Base-by-base conservation (phyloP, 306 rosid genomes). In the Morella rubra region DNA sequence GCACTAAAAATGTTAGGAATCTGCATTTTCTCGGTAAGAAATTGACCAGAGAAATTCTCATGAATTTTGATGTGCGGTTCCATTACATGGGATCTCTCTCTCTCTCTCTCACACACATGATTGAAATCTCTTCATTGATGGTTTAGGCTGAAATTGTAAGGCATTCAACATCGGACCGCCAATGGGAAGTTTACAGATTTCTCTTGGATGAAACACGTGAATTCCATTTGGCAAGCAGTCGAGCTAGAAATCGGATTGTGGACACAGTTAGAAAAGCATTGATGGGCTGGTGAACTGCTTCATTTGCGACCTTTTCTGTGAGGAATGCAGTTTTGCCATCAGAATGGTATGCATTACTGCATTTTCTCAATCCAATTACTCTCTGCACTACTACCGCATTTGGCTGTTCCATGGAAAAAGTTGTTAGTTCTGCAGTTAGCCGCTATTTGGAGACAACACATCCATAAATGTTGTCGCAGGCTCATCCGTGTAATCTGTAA, bases 151-250 rank as follows among this genome's bases (percentile, higher is more conserved):
- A 93, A 86, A 84, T 93, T 68, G 86, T 84, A 22, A 86, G 98
- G 84, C 93, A 93, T 84, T 86, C 91, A 54, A 86, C 96, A 12
- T 78, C 79, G 74, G 88, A 79, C 70, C 92, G 90, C 55, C 94
- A 93, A 82, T 93, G 96, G 98, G 96, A 93, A 85, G 93, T 90
- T 1, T 93, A 93, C 89, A 81, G 94, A 80, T 87, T 93, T 84
- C 86, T 90, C 80, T 75, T 93, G 88, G 90, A 90, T 8, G 98
- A 93, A 72, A 84, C 82, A 67, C 54, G 80, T 2, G 96, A 86
- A 61, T 85, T 93, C 80, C 92, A 88, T 0, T 77, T 90, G 80
- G 87, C 71, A 37, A 83, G 88, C 84, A 76, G 77, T 64, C 75
- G 77, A 86, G 85, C 94, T 44, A 90, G 94, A 79, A 81, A 84